Percentiles rank a stretch among this genome's conserved stretches.
Evolutionary conservation across 371 early-diverging fungal species (phyloP).

Genomic region (Entomophthora muscae): DNA sequence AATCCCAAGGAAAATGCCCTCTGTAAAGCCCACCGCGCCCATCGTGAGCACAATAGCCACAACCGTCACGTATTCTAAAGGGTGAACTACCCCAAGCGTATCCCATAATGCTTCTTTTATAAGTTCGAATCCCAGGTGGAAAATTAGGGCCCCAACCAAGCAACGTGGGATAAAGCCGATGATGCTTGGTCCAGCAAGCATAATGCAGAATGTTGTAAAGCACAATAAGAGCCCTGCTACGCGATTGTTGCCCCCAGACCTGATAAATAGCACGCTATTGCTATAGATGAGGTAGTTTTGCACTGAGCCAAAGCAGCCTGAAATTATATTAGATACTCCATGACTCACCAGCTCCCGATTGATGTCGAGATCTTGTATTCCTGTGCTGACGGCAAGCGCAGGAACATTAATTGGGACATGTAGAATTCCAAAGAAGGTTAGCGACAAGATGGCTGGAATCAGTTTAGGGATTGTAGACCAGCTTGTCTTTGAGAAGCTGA

Average conservation of each 20-base stretch:
- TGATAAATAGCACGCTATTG: slow-evolving; percentile 79
- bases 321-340: slow-evolving; percentile 69
- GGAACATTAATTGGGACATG: slow-evolving; percentile 92
- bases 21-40: slow-evolving; percentile 80
- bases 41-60: slow-evolving; percentile 63
- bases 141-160: slow-evolving; percentile 83
- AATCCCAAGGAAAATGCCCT: slow-evolving; percentile 85
- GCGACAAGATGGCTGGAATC: slow-evolving; percentile 76
- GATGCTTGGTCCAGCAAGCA: slow-evolving; percentile 67
- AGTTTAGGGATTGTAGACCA: slow-evolving; percentile 63
- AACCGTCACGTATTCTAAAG: slow-evolving; percentile 78
- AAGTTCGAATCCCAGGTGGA: slow-evolving; percentile 85
- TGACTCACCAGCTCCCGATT: slow-evolving; percentile 91
- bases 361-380: slow-evolving; percentile 64
- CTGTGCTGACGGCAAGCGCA: slow-evolving; percentile 78
- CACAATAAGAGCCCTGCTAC: slow-evolving; percentile 76
- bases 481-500: slow-evolving; percentile 39
- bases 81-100: slow-evolving; percentile 64
- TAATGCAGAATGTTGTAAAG: slow-evolving; percentile 51
- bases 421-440: slow-evolving; percentile 87
- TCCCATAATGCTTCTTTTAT: slow-evolving; percentile 77
- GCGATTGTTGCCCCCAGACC: slow-evolving; percentile 74
- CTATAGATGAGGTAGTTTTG: slow-evolving; percentile 83
- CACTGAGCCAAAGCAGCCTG: slow-evolving; percentile 58
- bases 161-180: slow-evolving; percentile 83